Conservation (phyloP, 495 filamentous ascomycete species). For the Annulohypoxylon maeteangense region DNA sequence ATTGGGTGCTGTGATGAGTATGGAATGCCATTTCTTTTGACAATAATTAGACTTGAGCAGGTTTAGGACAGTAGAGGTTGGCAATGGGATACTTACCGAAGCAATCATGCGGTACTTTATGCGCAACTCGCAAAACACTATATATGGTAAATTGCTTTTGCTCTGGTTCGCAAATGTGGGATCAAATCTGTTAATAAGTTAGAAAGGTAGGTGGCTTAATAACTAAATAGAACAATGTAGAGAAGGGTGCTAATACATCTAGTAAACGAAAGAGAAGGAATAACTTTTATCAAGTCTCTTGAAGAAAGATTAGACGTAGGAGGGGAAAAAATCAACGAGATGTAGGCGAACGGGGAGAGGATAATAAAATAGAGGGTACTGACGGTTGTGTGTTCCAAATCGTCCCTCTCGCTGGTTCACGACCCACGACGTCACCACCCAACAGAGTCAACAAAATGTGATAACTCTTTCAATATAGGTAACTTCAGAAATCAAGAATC, state of each 20-base stretch:
- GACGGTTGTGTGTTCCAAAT: conserved; percentile 15
- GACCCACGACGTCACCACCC: background rate
- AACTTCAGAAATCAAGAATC: background rate
- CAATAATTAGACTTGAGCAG: conserved; percentile 35
- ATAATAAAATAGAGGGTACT: conserved; percentile 9
- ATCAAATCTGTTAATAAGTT: conserved; percentile 3
- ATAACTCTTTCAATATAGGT: background rate
- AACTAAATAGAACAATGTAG: background rate
- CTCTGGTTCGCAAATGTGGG: background rate
- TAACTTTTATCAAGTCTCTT: background rate
- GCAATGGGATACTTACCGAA: conserved; percentile 24
- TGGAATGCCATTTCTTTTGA: conserved; percentile 46
- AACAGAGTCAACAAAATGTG: background rate
- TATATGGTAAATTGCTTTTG: background rate
- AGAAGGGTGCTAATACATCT: too few species aligned
- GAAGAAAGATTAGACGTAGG: background rate
- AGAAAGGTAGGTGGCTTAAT: background rate
- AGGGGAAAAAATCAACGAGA: background rate
- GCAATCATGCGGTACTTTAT: conserved; percentile 24
- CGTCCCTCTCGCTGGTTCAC: background rate
- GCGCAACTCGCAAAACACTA: conserved; percentile 4
- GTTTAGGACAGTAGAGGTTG: background rate
- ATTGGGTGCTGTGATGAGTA: conserved; percentile 41
- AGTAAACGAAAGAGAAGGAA: background rate
- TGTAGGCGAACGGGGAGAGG: background rate